Evolutionary conservation across 371 early-diverging fungal genomes (phyloP).

Genomic region (Umbelopsis sp.): DNA sequence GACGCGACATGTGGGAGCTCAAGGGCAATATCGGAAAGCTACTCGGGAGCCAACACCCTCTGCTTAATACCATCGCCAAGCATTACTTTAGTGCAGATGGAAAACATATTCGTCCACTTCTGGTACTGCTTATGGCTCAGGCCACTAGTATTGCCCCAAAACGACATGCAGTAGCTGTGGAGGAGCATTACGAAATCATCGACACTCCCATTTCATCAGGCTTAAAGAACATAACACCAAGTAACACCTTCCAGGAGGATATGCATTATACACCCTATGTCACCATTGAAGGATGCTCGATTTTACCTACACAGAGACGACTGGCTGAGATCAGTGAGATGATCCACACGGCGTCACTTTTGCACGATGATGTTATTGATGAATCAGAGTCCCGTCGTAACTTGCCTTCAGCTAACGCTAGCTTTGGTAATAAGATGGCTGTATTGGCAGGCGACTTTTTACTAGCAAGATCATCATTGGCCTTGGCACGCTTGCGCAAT

Average conservation of each 20-base stretch:
- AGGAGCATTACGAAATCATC: slow-evolving; percentile 53
- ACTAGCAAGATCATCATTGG: slow-evolving; percentile 89
- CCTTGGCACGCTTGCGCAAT: slow-evolving; percentile 85
- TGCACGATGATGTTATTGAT: slow-evolving; percentile 97
- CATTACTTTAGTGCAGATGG: slow-evolving; percentile 92
- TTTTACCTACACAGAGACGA: slow-evolving; percentile 88
- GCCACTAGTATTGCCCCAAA: slow-evolving; percentile 78
- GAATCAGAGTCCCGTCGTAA: slow-evolving; percentile 67
- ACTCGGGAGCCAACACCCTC: slow-evolving; percentile 85
- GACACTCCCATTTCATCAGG: slow-evolving; percentile 57
- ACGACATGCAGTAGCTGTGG: slow-evolving; percentile 24
- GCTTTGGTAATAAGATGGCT: slow-evolving; percentile 97
- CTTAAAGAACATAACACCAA: slow-evolving; percentile 42
- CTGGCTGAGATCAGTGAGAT: slow-evolving; percentile 96
- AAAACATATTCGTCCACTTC: slow-evolving; percentile 90
- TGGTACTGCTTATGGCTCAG: slow-evolving; percentile 88
- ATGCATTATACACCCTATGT: slow-evolving; percentile 53
- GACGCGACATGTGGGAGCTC: slow-evolving; percentile 78
- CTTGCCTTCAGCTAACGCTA: slow-evolving; percentile 77
- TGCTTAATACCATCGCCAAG: slow-evolving; percentile 81
- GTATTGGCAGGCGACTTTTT: slow-evolving; percentile 95
- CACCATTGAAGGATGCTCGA: slow-evolving; percentile 56
- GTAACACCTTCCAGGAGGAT: slow-evolving; percentile 35
- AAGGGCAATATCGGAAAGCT: slow-evolving; percentile 86
- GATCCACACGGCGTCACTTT: slow-evolving; percentile 94